These are phyloP conservation scores for Hansenula sp. DNA, from an alignment of 1,139 yeast species.

Conservation along the genomic window DNA sequence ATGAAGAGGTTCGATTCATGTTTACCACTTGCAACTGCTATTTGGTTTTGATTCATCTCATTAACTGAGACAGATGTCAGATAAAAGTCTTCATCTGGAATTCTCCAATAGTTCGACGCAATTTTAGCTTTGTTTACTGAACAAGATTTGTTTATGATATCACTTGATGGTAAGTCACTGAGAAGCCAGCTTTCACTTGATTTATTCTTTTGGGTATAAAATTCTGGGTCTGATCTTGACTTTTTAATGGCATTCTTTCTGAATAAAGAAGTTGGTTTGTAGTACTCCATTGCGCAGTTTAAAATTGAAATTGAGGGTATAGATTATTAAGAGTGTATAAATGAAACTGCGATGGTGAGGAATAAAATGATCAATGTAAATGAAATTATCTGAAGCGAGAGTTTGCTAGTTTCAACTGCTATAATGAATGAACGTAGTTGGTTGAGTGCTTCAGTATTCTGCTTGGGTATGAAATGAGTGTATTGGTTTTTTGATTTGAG, in stretches of 20 bases:
- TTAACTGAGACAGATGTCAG: constrained; percentile 56
- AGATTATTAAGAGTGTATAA: too few species aligned
- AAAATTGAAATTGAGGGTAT: background rate
- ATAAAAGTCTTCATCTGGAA: constrained; percentile 56
- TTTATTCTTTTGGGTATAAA: constrained; percentile 6
- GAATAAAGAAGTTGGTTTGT: constrained; percentile 19
- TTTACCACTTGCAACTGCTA: constrained; percentile 67
- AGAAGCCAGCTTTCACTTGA: constrained; percentile 21
- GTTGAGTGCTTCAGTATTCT: background rate
- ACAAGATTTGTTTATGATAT: constrained; percentile 35
- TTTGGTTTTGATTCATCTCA: constrained; percentile 36
- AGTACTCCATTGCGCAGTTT: constrained; percentile 13
- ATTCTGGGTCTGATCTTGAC: constrained; percentile 10
- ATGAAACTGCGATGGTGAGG: background rate
- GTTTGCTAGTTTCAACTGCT: too few species aligned
- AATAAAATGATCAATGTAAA: background rate
- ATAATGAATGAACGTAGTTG: background rate
- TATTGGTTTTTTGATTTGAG: background rate
- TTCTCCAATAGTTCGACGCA: constrained; percentile 66
- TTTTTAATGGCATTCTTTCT: constrained; percentile 22
- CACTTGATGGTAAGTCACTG: constrained; percentile 6
- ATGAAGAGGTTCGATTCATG: constrained; percentile 55
- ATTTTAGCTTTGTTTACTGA: constrained; percentile 40
- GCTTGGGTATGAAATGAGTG: background rate
- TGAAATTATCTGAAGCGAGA: too few species aligned